Evolutionary conservation across 495 filamentous ascomycete genomes (phyloP).

Genomic region (Corynascus novoguineensis): DNA sequence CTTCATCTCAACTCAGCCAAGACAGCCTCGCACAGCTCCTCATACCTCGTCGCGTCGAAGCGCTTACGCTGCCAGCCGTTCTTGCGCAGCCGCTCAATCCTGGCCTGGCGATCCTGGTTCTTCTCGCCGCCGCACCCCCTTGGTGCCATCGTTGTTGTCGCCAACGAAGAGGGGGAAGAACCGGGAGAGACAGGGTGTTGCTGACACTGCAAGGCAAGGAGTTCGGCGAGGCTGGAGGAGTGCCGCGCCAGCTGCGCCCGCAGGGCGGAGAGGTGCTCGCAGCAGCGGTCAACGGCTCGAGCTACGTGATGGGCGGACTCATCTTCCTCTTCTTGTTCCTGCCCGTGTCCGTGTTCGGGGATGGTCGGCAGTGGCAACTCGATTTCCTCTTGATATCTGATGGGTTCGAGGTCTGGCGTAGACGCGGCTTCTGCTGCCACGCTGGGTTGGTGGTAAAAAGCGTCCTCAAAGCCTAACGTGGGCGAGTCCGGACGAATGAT

Average conservation of each 20-base stretch:
- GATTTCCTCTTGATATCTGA: slow-evolving; percentile 24
- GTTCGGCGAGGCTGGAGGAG: slow-evolving; percentile 32
- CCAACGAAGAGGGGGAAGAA: background rate
- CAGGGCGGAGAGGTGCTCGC: slow-evolving; percentile 37
- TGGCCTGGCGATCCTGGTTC: slow-evolving; percentile 31
- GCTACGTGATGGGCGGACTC: slow-evolving; percentile 33
- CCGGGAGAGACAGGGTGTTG: background rate
- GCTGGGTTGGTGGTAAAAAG: slow-evolving; percentile 26
- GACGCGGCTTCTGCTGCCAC: slow-evolving; percentile 19
- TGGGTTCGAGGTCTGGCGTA: slow-evolving; percentile 4
- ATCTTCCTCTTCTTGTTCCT: background rate
- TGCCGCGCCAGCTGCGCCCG: slow-evolving; percentile 38
- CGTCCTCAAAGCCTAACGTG: slow-evolving; percentile 40
- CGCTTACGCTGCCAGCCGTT: slow-evolving; percentile 45
- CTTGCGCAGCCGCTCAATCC: slow-evolving; percentile 44
- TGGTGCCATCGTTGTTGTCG: background rate
- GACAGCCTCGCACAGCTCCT: slow-evolving; percentile 43
- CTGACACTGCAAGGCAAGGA: slow-evolving; percentile 17
- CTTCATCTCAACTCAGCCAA: slow-evolving; percentile 35
- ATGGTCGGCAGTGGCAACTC: slow-evolving; percentile 24
- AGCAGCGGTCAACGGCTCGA: slow-evolving; percentile 40
- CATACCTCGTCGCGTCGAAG: slow-evolving; percentile 45
- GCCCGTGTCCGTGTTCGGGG: slow-evolving; percentile 15
- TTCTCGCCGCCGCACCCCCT: slow-evolving; percentile 24
- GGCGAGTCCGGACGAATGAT: slow-evolving; percentile 44